Evolutionary conservation across 345 rosid genomes (phyloP), one percentile per base, ranked within the genome.

Genomic region (Angophora floribunda): DNA sequence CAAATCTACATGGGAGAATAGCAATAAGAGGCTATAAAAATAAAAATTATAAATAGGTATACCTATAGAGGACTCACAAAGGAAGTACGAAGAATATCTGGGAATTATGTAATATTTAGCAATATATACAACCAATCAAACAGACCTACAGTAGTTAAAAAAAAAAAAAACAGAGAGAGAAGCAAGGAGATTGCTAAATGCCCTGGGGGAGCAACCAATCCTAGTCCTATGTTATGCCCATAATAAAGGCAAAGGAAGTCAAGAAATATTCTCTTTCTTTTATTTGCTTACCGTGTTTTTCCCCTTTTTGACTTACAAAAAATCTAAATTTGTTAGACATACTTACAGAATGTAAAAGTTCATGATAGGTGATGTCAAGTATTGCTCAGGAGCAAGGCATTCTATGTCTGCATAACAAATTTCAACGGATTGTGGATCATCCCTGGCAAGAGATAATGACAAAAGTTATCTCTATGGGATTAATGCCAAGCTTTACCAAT

Each of bases 261-360:
- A 19, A 75, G 82, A 26, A 41, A 75, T 75, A 9, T 75, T 75
- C 49, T 36, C 82, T 75, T 19, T 75, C 84, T 75, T 75, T 19
- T 75, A 14, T 75, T 19, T 19, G 49, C 84, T 41, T 75, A 75
- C 10, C 12, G 45, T 41, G 49, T 10, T 9, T 41, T 36, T 75
- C 6, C 6, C 49, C 12, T 41, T 75, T 75, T 75, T 41, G 28
- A 75, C 12, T 75, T 41, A 41, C 49, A 75, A 44, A 26, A 75
- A 85, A 88, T 30, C 32, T 59, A 45, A 86, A 30, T 41, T 86
- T 51, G 45, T 70, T 44, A 52, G 45, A 84, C 28, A 86, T 49
- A 91, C 92, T 88, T 90, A 96, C 99, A 94, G 91, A 80, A 96
- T 92, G 91, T 98, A 97, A 88, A 97, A 98, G 87, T 97, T 98